phyloP scores from a whole-genome alignment of 805 yeast species.

The Ogataea degrootiae region DNA sequence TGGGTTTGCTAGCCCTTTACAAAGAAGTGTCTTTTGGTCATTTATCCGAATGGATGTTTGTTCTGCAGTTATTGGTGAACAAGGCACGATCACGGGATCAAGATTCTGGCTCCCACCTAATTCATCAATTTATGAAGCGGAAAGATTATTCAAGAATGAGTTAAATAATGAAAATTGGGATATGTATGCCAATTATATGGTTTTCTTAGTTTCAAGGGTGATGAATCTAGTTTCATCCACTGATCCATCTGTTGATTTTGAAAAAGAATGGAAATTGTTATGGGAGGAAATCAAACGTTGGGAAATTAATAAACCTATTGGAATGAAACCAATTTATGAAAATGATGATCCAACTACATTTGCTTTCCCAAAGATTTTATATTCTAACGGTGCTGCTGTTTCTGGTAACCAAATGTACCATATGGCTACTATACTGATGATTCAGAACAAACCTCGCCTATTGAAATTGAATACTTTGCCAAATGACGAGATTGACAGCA shows the following conservation, averaged over 20 bases:
- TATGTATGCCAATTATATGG: conserved; percentile 38
- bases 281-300: conserved; percentile 36
- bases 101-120: conserved; percentile 33
- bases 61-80: conserved; percentile 36
- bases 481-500: not conserved
- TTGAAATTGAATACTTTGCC: conserved; percentile 3
- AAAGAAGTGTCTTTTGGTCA: conserved; percentile 38
- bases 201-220: conserved; percentile 34
- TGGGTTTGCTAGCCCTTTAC: conserved; percentile 34
- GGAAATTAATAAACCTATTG: conserved; percentile 30
- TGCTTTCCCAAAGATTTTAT: conserved; percentile 33
- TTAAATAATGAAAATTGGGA: conserved; percentile 17
- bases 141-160: conserved; percentile 18
- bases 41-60: conserved; percentile 40
- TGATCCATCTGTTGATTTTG: conserved; percentile 24
- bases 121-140: conserved; percentile 17
- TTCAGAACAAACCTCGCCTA: conserved; percentile 36
- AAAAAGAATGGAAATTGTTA: conserved; percentile 32
- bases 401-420: conserved; percentile 38
- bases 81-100: conserved; percentile 32
- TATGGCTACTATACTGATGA: conserved; percentile 34
- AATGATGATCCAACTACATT: conserved; percentile 20
- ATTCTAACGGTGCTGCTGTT: conserved; percentile 36
- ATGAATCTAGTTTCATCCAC: conserved; percentile 29
- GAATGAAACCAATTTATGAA: conserved; percentile 30